Base-by-base conservation (phyloP, 306 rosid species). In the Chamaecrista fasciculata region DNA sequence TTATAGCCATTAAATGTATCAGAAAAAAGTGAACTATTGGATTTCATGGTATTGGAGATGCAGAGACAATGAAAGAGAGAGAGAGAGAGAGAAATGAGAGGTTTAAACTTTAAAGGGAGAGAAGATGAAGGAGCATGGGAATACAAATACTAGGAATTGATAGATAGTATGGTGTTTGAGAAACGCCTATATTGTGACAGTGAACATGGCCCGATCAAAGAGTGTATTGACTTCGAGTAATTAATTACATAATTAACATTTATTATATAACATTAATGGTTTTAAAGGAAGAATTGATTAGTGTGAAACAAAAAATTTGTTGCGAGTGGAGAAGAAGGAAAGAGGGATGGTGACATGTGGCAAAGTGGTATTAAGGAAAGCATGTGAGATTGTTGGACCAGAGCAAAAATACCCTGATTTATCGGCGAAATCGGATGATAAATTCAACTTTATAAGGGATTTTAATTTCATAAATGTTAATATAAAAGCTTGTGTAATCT, bases 11-110 rank as follows among this genome's bases (percentile, higher is more conserved):
- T 79, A 57, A 23, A 33, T 55, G 61, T 87, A 36, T 79, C 82
- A 23, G 53, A 78, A 66, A 67, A 63, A 59, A 62, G 47, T 11
- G 72, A 42, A 31, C 68, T 46, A 2, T 73, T 59, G 43, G 71
- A 63, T 68, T 75, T 84, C 93, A 83, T 92, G 77, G 67, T 76
- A 50, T 53, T 48, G 66, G 5, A 25, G 44, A 58, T 33, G 34
- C 28, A 72, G 57, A 18, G 65, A 68, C 34, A 72, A 33, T 46
- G 29, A 43, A 15, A 62, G 42, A 51, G 60, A 49, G 31, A 14
- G 12, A 0, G 55, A n/a, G n/a, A n/a, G n/a, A n/a, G n/a, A n/a
- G n/a, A n/a, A n/a, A n/a, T n/a, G n/a, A n/a, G n/a, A n/a, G n/a
- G n/a, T n/a, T n/a, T n/a, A n/a, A n/a, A n/a, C 62, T 62, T 39